Base-by-base conservation (phyloP, 2,329 filamentous ascomycete species). In the Byssothecium circinans region DNA sequence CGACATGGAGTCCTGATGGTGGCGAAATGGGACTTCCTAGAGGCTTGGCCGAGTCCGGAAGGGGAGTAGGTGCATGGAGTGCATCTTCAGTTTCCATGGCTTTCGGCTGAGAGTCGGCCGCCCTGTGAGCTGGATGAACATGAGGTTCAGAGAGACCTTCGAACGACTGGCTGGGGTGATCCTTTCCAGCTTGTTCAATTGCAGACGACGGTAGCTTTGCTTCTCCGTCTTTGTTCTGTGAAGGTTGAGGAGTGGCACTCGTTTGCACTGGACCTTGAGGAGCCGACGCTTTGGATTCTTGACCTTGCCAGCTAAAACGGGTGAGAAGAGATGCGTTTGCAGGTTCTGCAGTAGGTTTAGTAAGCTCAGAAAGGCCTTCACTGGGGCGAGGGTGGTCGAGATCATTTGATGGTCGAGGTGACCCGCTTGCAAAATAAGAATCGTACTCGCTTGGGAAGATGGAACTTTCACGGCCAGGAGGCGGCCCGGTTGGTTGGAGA, bases 401-500 rank as follows among this genome's bases (percentile, higher is more conserved):
- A 62, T 58, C 63, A 33, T 53, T 53, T 37, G 60, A 69, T 43
- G 35, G 60, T 46, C 30, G 65, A 37, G 73, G 75, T 34, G 62
- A 58, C 17, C 70, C 67, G 20, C 78, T 75, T 2, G 78, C 77
- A 79, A 84, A 85, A 61, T 88, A 88, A 56, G 81, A 82, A 47
- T 86, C 85, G 58, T 88, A 88, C 36, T 87, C 84, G 50, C 78
- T 78, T 0, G 83, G 79, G 2, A 87, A 72, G 56, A 87, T 85
- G 15, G 78, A 81, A 64, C 84, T 88, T 42, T 85, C 82, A 33
- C 81, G 72, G 56, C 70, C 67, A 5, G 53, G 46, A 19, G 38
- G 51, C 25, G 53, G 38, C n/a, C 57, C 53, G 2, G 33, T 49
- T 15, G 64, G 57, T 36, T 62, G 68, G 8, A 69, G 50, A 4